phyloP scores from a whole-genome alignment of 106 monocot genomes.

The Dendrobium nobile region DNA sequence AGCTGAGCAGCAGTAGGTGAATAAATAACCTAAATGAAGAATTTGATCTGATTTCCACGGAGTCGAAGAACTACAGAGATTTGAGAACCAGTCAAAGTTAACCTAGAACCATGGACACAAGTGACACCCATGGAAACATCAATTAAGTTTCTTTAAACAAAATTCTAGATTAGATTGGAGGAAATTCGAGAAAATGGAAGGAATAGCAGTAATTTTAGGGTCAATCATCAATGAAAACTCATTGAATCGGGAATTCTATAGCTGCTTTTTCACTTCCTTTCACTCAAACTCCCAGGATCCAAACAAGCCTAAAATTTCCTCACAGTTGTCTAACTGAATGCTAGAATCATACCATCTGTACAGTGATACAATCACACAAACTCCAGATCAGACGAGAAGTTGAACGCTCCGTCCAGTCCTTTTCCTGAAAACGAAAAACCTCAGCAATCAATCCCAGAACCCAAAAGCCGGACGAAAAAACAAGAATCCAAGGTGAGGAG shows the following conservation, averaged over 20 bases:
- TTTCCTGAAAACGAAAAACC: slow-evolving; percentile 12
- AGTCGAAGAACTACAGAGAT: neutral
- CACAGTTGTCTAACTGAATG: neutral
- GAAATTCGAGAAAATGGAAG: neutral
- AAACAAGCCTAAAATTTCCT: neutral
- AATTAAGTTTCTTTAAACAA: neutral
- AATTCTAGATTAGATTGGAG: neutral
- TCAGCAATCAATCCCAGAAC: neutral
- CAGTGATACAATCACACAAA: slow-evolving; percentile 26
- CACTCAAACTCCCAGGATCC: neutral
- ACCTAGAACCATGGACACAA: neutral
- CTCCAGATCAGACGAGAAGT: slow-evolving; percentile 24
- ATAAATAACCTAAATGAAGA: neutral
- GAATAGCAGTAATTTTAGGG: neutral
- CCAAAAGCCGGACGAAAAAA: neutral
- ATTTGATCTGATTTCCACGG: neutral
- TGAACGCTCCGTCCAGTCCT: slow-evolving; percentile 33
- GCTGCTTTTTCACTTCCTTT: neutral
- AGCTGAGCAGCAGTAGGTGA: neutral
- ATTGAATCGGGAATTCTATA: neutral
- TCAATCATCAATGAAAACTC: neutral
- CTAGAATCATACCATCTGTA: slow-evolving; percentile 5
- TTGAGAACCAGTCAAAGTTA: neutral
- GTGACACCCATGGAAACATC: neutral
- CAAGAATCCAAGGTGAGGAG: neutral